Percentiles rank a stretch among this genome's conserved stretches.
These are phyloP conservation scores for Acer yangbiense DNA, from an alignment of 345 rosid species.

Conservation along the genomic window DNA sequence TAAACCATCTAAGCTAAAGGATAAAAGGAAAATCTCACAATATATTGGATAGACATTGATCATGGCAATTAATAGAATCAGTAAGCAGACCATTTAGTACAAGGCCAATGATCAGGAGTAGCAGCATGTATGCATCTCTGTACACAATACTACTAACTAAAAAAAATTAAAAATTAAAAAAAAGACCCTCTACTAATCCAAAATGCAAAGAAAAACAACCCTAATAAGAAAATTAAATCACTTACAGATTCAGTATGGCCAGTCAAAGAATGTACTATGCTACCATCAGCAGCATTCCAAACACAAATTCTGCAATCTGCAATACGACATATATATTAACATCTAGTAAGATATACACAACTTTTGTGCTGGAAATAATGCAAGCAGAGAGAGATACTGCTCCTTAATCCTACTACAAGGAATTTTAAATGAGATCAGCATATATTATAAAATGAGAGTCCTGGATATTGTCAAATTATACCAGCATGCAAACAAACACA, in stretches of 20 bases:
- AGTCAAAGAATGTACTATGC: conserved; percentile 92
- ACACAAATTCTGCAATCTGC: conserved; percentile 99
- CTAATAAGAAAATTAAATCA: conserved; percentile 18
- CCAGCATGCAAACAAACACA: not conserved
- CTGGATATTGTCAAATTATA: not conserved
- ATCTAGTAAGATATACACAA: conserved; percentile 19
- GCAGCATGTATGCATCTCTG: not conserved
- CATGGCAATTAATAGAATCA: not conserved
- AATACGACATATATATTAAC: conserved; percentile 22
- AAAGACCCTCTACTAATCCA: not conserved
- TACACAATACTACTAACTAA: not conserved
- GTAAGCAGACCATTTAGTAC: not conserved
- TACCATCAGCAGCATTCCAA: conserved; percentile 99
- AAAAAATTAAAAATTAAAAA: too few species aligned
- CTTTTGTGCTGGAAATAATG: not conserved
- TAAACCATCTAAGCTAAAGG: not conserved
- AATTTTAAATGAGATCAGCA: conserved; percentile 2
- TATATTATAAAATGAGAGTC: not conserved
- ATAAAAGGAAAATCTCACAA: not conserved
- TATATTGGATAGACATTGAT: not conserved
- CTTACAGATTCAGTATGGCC: conserved; percentile 98
- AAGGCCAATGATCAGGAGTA: not conserved
- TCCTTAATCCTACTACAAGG: conserved; percentile 2
- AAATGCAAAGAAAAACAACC: not conserved
- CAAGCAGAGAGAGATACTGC: not conserved